phyloP scores from a whole-genome alignment of 2,329 filamentous ascomycete genomes.

The Penicillium freii region DNA sequence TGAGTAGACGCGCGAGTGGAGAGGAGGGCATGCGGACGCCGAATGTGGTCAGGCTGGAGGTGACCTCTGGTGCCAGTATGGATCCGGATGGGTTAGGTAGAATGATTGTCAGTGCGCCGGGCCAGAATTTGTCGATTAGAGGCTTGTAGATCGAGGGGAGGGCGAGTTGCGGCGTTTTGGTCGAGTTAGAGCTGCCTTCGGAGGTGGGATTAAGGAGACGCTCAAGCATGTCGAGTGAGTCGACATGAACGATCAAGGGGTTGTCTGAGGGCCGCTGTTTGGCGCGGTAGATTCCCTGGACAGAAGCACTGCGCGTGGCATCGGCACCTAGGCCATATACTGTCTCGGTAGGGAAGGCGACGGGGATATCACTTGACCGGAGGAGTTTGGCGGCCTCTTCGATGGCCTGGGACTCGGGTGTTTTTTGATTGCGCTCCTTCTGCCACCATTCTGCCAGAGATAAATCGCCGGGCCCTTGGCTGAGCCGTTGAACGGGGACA shows the following conservation, averaged over 20 bases:
- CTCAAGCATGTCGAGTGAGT: conserved; percentile 74
- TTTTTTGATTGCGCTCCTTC: conserved; percentile 35
- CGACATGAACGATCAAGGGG: conserved; percentile 88
- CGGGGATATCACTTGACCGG: conserved; percentile 66
- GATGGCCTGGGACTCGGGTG: conserved; percentile 54
- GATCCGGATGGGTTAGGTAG: conserved; percentile 71
- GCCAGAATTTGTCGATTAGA: conserved; percentile 84
- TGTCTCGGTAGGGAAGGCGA: conserved; percentile 96
- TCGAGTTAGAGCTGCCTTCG: conserved; percentile 31
- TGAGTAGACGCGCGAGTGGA: conserved; percentile 81
- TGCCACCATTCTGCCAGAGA: conserved; percentile 43
- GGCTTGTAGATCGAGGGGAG: conserved; percentile 75
- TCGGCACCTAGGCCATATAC: conserved; percentile 97
- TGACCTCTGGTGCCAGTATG: conserved; percentile 83
- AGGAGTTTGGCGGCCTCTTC: conserved; percentile 66
- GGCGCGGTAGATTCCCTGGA: conserved; percentile 86
- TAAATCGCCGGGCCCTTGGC: conserved; percentile 32
- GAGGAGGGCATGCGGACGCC: conserved; percentile 87
- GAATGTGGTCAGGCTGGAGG: conserved; percentile 79
- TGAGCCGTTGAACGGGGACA: conserved; percentile 40
- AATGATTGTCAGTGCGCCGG: conserved; percentile 87
- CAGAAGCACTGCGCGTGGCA: conserved; percentile 78
- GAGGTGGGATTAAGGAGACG: conserved; percentile 52
- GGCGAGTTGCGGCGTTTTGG: conserved; percentile 26
- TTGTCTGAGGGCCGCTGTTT: conserved; percentile 93